Evolutionary conservation across 306 rosid genomes (phyloP).

Genomic region (Begonia fuchsioides): DNA sequence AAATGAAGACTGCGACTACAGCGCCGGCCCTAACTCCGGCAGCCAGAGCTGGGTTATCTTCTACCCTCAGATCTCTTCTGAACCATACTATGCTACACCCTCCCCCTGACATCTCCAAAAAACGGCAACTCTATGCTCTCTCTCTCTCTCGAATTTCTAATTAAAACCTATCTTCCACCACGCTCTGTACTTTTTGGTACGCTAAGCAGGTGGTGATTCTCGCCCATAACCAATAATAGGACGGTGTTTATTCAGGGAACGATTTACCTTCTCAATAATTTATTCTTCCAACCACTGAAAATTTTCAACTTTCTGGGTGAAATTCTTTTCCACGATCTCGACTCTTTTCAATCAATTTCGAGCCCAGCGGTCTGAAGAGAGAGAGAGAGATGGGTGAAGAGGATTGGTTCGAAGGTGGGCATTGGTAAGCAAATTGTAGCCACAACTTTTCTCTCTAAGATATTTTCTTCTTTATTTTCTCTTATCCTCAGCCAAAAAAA

Average conservation of each 20-base stretch:
- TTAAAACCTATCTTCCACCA: slow-evolving; percentile 19
- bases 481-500: slow-evolving; percentile 21
- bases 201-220: slow-evolving; percentile 19
- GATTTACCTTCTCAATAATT: too few species aligned
- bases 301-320: slow-evolving; percentile 12
- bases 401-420: slow-evolving; percentile 35
- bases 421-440: slow-evolving; percentile 44
- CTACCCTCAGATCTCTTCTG: slow-evolving; percentile 97
- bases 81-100: slow-evolving; percentile 98
- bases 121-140: slow-evolving; percentile 1
- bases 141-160: slow-evolving; percentile 2
- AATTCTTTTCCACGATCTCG: slow-evolving; percentile 3
- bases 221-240: slow-evolving; percentile 15
- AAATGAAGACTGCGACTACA: slow-evolving; percentile 68
- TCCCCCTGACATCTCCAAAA: slow-evolving; percentile 62
- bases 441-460: slow-evolving; percentile 35
- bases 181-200: background rate
- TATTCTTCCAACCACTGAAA: too few species aligned
- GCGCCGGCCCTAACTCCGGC: slow-evolving; percentile 94
- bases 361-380: slow-evolving; percentile 4
- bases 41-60: slow-evolving; percentile 81
- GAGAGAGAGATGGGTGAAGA: slow-evolving; percentile 12
- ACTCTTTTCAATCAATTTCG: slow-evolving; percentile 16
- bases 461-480: slow-evolving; percentile 7
- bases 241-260: slow-evolving; percentile 1